Conservation (phyloP, 352 stramenopile species). For the Phytophthora quininea region DNA sequence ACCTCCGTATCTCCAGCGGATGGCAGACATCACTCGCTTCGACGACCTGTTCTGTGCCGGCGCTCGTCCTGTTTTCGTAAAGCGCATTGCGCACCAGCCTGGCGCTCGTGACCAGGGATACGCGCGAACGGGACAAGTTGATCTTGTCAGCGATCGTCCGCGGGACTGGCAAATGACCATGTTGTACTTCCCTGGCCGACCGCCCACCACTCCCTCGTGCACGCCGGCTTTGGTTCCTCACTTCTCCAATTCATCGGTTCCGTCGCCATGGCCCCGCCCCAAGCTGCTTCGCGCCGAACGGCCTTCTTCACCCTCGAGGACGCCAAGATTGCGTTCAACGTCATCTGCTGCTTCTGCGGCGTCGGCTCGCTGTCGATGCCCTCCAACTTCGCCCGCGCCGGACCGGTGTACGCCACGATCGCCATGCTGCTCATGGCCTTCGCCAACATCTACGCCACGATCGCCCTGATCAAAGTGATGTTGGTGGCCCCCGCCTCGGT, state of each 20-base stretch:
- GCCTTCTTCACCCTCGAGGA: slow-evolving; percentile 57
- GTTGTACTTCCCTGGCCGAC: slow-evolving; percentile 27
- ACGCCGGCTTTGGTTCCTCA: slow-evolving; percentile 9
- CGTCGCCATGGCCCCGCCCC: slow-evolving; percentile 15
- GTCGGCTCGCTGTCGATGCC: slow-evolving; percentile 75
- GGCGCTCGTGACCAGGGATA: not conserved
- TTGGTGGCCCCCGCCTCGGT: slow-evolving; percentile 38
- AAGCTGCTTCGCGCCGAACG: slow-evolving; percentile 2
- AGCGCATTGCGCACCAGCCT: not conserved
- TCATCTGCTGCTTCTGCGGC: slow-evolving; percentile 71
- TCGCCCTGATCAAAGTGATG: slow-evolving; percentile 51
- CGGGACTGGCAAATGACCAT: slow-evolving; percentile 15
- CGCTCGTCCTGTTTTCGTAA: not conserved
- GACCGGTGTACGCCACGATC: slow-evolving; percentile 47
- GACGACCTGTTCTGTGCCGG: not conserved
- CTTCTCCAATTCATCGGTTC: slow-evolving; percentile 18
- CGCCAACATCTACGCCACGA: slow-evolving; percentile 64
- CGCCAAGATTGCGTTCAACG: slow-evolving; percentile 64
- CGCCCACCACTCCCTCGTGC: slow-evolving; percentile 2
- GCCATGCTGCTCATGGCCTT: slow-evolving; percentile 68
- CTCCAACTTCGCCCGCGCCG: slow-evolving; percentile 65
- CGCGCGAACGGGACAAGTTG: slow-evolving; percentile 1
- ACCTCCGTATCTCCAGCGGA: slow-evolving; percentile 32
- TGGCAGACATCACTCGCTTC: slow-evolving; percentile 13
- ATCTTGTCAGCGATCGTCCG: not conserved